Conservation (phyloP, 495 filamentous ascomycete species). For the Mycothermus thermophilus region DNA sequence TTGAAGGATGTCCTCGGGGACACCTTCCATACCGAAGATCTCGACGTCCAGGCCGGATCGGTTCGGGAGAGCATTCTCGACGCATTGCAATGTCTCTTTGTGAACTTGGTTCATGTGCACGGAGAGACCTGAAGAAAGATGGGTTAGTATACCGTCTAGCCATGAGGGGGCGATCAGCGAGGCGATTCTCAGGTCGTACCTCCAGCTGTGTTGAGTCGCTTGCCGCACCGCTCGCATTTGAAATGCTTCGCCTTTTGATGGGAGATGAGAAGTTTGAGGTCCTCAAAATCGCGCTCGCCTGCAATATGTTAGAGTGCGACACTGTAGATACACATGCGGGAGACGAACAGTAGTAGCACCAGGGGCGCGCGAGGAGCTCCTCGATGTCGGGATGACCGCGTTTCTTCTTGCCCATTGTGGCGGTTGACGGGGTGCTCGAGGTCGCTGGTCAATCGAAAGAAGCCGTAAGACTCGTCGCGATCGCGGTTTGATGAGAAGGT, state of each 20-base stretch:
- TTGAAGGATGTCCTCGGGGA: conserved; percentile 71
- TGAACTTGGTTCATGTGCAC: conserved; percentile 98
- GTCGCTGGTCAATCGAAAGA: too few species aligned
- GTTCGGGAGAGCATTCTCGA: conserved; percentile 84
- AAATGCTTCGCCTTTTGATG: conserved; percentile 99
- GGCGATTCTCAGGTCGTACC: conserved; percentile 34
- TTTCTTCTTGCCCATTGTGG: conserved; percentile 77
- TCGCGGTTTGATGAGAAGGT: too few species aligned
- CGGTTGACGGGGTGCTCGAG: too few species aligned
- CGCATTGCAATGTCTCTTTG: conserved; percentile 71
- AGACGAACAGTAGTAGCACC: conserved; percentile 86
- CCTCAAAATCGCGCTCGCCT: conserved; percentile 91
- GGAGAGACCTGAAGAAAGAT: conserved; percentile 56
- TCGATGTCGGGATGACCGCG: conserved; percentile 71
- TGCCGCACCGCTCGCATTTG: conserved; percentile 81
- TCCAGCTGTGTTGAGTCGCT: conserved; percentile 86
- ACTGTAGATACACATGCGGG: too few species aligned
- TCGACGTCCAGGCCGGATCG: conserved; percentile 75
- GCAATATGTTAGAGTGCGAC: too few species aligned
- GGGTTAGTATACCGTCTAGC: too few species aligned
- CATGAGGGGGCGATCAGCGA: too few species aligned
- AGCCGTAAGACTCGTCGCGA: too few species aligned
- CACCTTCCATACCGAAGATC: conserved; percentile 97
- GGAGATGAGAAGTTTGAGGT: conserved; percentile 85
- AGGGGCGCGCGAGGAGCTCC: conserved; percentile 73